Base-by-base conservation (phyloP, 2,329 filamentous ascomycete genomes). In the Fusarium miscanthi region DNA sequence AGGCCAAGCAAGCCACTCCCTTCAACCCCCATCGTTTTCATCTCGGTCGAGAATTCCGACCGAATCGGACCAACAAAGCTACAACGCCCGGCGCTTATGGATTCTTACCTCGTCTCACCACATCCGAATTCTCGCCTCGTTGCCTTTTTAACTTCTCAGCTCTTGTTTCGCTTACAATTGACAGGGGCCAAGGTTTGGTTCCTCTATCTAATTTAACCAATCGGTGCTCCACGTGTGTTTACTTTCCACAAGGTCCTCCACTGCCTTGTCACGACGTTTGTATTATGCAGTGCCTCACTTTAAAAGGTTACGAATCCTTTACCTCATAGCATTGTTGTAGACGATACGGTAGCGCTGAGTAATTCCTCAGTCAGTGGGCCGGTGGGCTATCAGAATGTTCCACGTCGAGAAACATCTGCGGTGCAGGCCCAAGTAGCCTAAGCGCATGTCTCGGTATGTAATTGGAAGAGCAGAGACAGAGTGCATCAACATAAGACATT, bases 221-320 rank as follows among this genome's bases (percentile, higher is more conserved):
- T 73, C 62, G 59, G 67, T 74, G 64, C 57, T 72, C 70, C 70
- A 74, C 71, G 71, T 73, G 71, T 65, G 52, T 69, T 65, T 61
- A 53, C 62, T 60, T 41, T 58, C 35, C 40, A 57, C 45, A 49
- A 54, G 53, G 31, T 45, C 53, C 53, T 67, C 38, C 53, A 37
- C 48, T 46, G 27, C 37, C 54, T 61, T 70, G 54, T 52, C 53
- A 48, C 57, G 57, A 30, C 40, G 43, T 38, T 58, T 63, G 33
- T 56, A 33, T 68, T 48, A 23, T 58, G 31, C 40, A 51, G 48
- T 63, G 49, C 51, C 21, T 62, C 35, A 41, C 43, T n/a, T 52
- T 33, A 38, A 42, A 63, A 48, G 43, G 45, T 67, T 64, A 11
- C 51, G 33, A 41, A 68, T 58, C 14, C 23, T 41, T 49, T 62